Evolutionary conservation across 305 asterid genomes (phyloP).

Genomic region (Vinca major): DNA sequence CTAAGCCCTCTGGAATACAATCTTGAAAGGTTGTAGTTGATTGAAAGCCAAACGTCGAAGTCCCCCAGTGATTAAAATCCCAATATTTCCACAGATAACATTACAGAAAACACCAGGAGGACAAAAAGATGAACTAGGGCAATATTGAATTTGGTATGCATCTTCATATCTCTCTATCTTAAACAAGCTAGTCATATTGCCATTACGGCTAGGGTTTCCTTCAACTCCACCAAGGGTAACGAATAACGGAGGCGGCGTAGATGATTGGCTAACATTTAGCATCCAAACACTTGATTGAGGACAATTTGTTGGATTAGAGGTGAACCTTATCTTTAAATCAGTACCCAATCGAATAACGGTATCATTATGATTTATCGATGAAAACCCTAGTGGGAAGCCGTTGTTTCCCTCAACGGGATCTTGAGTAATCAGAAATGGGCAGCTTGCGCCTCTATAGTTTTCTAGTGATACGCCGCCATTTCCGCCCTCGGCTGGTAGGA

Average conservation of each 20-base stretch:
- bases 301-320: neutral
- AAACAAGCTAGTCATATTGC: neutral
- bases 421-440: constrained; percentile 15
- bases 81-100: neutral
- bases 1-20: neutral
- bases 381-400: constrained; percentile 11
- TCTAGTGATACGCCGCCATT: constrained; percentile 15
- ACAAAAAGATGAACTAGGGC: neutral
- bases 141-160: neutral
- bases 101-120: neutral
- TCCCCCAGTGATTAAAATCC: neutral
- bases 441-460: constrained; percentile 4
- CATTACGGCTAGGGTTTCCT: neutral
- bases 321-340: constrained; percentile 10
- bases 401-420: neutral
- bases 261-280: neutral
- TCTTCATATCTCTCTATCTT: neutral
- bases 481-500: constrained; percentile 13
- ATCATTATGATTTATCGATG: constrained; percentile 3
- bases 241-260: neutral
- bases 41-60: neutral
- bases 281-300: constrained; percentile 18
- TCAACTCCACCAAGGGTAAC: neutral
- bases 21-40: neutral
- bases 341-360: neutral